Evolutionary conservation across 2,329 filamentous ascomycete genomes (phyloP).

Genomic region (Penicillium sp.): DNA sequence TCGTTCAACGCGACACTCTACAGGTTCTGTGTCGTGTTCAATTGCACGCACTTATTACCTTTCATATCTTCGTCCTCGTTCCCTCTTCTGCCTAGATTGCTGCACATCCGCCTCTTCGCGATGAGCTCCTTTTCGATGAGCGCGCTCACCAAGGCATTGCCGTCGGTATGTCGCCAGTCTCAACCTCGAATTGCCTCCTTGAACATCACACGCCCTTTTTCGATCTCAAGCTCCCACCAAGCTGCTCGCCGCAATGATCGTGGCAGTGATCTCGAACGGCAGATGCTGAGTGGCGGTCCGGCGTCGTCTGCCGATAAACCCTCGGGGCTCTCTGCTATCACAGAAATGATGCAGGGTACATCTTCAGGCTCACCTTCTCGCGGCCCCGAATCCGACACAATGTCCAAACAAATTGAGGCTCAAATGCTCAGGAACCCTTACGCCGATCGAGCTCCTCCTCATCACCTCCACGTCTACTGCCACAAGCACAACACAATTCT

Average conservation of each 20-base stretch:
- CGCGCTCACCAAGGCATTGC: conserved; percentile 33
- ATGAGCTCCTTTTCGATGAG: conserved; percentile 38
- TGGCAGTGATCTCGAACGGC: conserved; percentile 28
- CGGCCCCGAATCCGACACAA: conserved; percentile 31
- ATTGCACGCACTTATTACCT: background rate
- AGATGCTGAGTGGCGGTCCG: conserved; percentile 28
- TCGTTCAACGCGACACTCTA: conserved; percentile 1
- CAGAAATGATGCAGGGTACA: conserved; percentile 34
- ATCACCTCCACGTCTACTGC: conserved; percentile 83
- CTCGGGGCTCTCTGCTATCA: conserved; percentile 32
- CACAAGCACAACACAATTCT: conserved; percentile 96
- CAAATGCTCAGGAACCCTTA: conserved; percentile 39
- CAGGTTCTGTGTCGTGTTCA: conserved; percentile 2
- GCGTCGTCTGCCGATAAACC: conserved; percentile 19
- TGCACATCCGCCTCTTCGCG: conserved; percentile 13
- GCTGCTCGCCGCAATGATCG: conserved; percentile 15
- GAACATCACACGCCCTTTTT: conserved; percentile 34
- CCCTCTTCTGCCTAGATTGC: background rate
- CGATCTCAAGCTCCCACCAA: conserved; percentile 27
- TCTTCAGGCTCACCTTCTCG: conserved; percentile 16
- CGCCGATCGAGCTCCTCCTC: conserved; percentile 53
- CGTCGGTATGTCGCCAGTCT: conserved; percentile 33
- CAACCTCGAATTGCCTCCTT: conserved; percentile 22
- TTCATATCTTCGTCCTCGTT: background rate
- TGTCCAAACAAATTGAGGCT: conserved; percentile 37